phyloP scores from a whole-genome alignment of 345 rosid genomes.

The thale cress (Arabidopsis thaliana) region TAIR10.1 NC_003076.8:21721001-21721500 shows the following conservation, averaged over 20 bases:
- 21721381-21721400: constrained; percentile 38
- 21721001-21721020: too few relatives aligned
- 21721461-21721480: constrained; percentile 23
- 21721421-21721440: constrained; percentile 40
- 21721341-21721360: constrained; percentile 32
- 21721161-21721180: not conserved
- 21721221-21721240: not conserved
- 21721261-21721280: constrained; percentile 31
- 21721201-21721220: constrained; percentile 1
- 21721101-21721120: too few relatives aligned
- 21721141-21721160: not conserved
- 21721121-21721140: not conserved
- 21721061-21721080: too few relatives aligned
- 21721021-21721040: too few relatives aligned
- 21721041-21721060: too few relatives aligned
- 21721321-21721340: constrained; percentile 38
- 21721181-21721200: not conserved
- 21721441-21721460: constrained; percentile 29
- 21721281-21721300: constrained; percentile 28
- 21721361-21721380: constrained; percentile 48
- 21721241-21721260: not conserved
- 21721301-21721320: constrained; percentile 36
- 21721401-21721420: constrained; percentile 14
- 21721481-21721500: not conserved
- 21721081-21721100: too few relatives aligned